Evolutionary conservation across 1,139 yeast genomes (phyloP).

Genomic region (Zygosaccharomyces sapae): DNA sequence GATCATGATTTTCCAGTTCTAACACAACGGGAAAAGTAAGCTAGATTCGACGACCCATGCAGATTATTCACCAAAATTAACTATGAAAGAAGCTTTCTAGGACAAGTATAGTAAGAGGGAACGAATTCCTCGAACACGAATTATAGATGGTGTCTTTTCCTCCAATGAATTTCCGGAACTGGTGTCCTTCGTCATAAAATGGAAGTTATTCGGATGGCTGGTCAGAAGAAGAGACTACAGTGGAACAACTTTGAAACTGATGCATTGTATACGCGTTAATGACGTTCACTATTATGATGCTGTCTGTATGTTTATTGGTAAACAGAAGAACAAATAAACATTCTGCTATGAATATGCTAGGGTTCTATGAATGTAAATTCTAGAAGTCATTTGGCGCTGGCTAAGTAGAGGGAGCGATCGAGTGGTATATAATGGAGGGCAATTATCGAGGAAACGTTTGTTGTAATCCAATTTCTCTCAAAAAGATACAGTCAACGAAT

Average conservation of each 20-base stretch:
- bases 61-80: neutral
- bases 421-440: slow-evolving; percentile 3
- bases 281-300: slow-evolving; percentile 1
- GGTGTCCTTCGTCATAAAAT: neutral
- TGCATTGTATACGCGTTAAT: neutral
- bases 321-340: neutral
- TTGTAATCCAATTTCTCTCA: neutral
- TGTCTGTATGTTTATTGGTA: neutral
- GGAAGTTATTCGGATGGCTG: slow-evolving; percentile 4
- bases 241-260: slow-evolving; percentile 6
- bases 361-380: neutral
- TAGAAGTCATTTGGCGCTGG: neutral
- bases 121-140: neutral
- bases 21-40: too few species aligned
- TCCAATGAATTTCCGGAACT: neutral
- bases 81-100: neutral
- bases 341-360: neutral
- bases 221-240: neutral
- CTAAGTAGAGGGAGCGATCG: neutral
- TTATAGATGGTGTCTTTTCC: neutral
- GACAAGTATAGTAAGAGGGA: neutral
- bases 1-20: neutral
- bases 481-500: neutral
- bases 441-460: neutral
- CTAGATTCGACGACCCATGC: neutral